Evolutionary conservation across 768 basidiomycete species (phyloP).

Genomic region (Rhizopogon rudus): DNA sequence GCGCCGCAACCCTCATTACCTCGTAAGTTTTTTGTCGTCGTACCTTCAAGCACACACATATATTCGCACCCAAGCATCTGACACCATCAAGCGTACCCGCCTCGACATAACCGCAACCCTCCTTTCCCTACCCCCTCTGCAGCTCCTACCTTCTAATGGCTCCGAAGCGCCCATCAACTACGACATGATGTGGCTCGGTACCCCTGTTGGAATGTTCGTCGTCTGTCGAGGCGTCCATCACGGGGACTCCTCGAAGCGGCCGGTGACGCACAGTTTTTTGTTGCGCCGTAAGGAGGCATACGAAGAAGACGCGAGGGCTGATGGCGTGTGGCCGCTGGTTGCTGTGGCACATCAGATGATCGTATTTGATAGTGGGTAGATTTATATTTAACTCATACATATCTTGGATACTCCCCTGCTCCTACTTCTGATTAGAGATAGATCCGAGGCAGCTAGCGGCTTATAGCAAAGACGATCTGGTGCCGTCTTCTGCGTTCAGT

Average conservation of each 20-base stretch:
- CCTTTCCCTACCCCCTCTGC: conserved; percentile 21
- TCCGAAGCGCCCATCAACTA: conserved; percentile 16
- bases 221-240: conserved; percentile 15
- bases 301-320: conserved; percentile 21
- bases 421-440: background rate
- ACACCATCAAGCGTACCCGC: conserved; percentile 13
- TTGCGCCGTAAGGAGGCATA: conserved; percentile 25
- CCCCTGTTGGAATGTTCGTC: conserved; percentile 21
- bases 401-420: background rate
- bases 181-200: conserved; percentile 27
- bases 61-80: background rate
- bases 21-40: conserved; percentile 12
- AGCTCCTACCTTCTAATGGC: conserved; percentile 5
- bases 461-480: no score
- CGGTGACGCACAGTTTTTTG: conserved; percentile 24
- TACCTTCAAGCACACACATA: background rate
- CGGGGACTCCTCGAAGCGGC: conserved; percentile 7
- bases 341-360: conserved; percentile 27
- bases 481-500: no score
- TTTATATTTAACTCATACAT: background rate
- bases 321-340: conserved; percentile 25
- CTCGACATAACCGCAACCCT: conserved; percentile 23
- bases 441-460: no score
- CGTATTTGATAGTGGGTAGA: conserved; percentile 14
- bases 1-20: conserved; percentile 2